These are phyloP conservation scores for Aeschynomene evenia DNA, from an alignment of 306 rosid genomes.

Conservation along the genomic window DNA sequence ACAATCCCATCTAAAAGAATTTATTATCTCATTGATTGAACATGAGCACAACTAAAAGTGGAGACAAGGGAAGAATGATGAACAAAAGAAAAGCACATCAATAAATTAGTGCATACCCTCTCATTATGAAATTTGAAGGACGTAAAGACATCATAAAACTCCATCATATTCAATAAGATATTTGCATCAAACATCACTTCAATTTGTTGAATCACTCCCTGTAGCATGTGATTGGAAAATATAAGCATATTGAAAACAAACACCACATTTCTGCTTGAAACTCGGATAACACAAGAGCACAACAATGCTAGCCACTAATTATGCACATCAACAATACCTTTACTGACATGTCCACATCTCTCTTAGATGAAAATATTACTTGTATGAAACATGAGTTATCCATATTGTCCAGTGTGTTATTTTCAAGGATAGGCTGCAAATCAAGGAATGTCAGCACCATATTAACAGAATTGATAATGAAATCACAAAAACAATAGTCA, in stretches of 20 bases:
- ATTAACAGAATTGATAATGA: neutral
- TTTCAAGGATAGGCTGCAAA: slow-evolving; percentile 57
- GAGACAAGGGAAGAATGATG: neutral
- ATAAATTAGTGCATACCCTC: slow-evolving; percentile 55
- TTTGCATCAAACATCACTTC: slow-evolving; percentile 62
- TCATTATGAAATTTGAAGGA: slow-evolving; percentile 63
- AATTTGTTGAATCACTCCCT: slow-evolving; percentile 72
- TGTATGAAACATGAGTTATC: slow-evolving; percentile 54
- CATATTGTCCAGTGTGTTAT: slow-evolving; percentile 30
- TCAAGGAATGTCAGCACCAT: slow-evolving; percentile 21
- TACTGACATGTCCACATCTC: slow-evolving; percentile 52
- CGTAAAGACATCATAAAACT: slow-evolving; percentile 55
- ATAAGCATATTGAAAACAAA: neutral
- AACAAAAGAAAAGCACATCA: neutral
- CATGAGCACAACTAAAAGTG: neutral
- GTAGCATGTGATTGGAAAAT: slow-evolving; percentile 24
- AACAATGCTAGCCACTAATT: slow-evolving; percentile 26
- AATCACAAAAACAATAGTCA: neutral
- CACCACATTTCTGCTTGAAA: slow-evolving; percentile 12
- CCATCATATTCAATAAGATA: slow-evolving; percentile 42
- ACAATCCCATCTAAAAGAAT: neutral
- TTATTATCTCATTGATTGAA: neutral
- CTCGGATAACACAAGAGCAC: slow-evolving; percentile 21
- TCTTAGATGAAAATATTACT: slow-evolving; percentile 52
- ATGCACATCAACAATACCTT: slow-evolving; percentile 54